Evolutionary conservation across 129 eudicot genomes (phyloP), one percentile per base, ranked within the genome.

Genomic region (Tanacetum coccineum): DNA sequence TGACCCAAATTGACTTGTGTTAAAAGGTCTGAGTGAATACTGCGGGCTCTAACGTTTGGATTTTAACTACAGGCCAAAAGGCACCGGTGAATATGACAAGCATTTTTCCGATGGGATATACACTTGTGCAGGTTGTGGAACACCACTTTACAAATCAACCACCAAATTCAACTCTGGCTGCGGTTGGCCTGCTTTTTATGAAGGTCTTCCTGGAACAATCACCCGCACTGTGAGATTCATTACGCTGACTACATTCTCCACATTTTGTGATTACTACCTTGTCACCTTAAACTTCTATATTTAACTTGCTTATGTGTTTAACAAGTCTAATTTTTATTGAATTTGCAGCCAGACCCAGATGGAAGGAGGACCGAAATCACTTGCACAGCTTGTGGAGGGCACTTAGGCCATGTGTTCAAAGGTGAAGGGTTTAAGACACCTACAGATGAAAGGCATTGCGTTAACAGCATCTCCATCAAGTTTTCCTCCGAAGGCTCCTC

Each of bases 171-270:
- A 89, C 79, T 93, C 98, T 36, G 96, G 96, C 19, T 93, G 98
- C 48, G 96, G 98, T 51, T 93, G 99, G 99, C 99, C 99, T 15
- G 99, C 99, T 59, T 89, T 93, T 79, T 93, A 72, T 55, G 96
- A 93, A 78, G 96, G 99, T 36, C 77, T 93, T 39, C 99, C 96
- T 0, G 99, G 96, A 25, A 85, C 95, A 70, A 89, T 89, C 59
- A 87, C 76, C 65, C 93, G 95, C 74, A 65, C 82, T 19, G 98
- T 93, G 18, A 80, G 89, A 71, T 49, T 71, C 65, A n/a, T 30
- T 30, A 62, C 74, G 55, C 21, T 19, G 6, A 12, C 18, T 22
- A 60, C 4, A 13, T 25, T 67, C 0, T 51, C 21, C 8, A 28
- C 21, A 59, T 21, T 59, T 9, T 26, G 2, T 25, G 71, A 1